These are phyloP conservation scores for Tuber borchii DNA, from an alignment of 495 filamentous ascomycete genomes.

Conservation along the genomic window DNA sequence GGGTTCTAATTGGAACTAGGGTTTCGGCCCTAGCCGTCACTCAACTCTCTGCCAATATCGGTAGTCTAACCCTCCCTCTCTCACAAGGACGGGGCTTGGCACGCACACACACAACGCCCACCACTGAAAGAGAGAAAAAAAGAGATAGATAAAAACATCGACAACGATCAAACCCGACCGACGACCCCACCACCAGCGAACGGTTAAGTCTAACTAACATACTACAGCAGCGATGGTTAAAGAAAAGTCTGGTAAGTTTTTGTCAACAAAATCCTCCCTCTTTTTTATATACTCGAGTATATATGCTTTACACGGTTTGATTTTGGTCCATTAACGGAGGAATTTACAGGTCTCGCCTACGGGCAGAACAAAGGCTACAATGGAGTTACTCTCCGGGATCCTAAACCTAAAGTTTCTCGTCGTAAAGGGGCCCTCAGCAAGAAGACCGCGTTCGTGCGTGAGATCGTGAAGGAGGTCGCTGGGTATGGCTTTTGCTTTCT, in stretches of 20 bases:
- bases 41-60: background rate
- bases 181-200: background rate
- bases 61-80: background rate
- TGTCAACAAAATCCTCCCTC: conserved; percentile 1
- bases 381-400: conserved; percentile 71
- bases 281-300: background rate
- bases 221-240: conserved; percentile 20
- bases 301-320: background rate
- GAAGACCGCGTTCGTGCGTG: conserved; percentile 85
- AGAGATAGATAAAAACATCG: background rate
- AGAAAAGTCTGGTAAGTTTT: conserved; percentile 30
- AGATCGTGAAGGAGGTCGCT: conserved; percentile 92
- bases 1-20: background rate
- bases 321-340: conserved; percentile 15
- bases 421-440: conserved; percentile 88
- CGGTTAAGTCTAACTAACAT: conserved; percentile 20
- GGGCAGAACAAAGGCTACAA: conserved; percentile 90
- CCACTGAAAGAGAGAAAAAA: background rate
- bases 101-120: background rate
- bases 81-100: background rate
- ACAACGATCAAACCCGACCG: background rate
- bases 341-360: conserved; percentile 57
- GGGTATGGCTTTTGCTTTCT: conserved; percentile 52
- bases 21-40: background rate
- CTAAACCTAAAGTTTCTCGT: conserved; percentile 78